Percentiles rank a stretch among this genome's conserved stretches.
These are phyloP conservation scores for Emericellopsis cladophorae DNA, from an alignment of 2,329 filamentous ascomycete species.

Conservation along the genomic window DNA sequence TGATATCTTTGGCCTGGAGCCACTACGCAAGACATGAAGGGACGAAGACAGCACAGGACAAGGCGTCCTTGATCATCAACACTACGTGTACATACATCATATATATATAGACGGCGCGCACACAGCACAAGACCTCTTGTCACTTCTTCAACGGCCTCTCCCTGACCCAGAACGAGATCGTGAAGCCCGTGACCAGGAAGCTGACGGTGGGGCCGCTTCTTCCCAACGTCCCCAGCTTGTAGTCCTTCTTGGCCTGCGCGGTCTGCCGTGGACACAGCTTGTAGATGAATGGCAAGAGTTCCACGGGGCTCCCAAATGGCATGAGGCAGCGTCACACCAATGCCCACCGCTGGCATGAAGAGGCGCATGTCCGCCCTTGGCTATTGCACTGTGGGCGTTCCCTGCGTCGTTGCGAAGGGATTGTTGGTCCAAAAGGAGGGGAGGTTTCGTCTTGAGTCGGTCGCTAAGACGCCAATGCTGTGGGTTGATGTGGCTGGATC, in stretches of 20 bases:
- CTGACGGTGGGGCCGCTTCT: conserved; percentile 25
- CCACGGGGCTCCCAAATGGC: too few species aligned
- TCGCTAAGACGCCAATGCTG: too few species aligned
- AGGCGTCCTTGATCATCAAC: too few species aligned
- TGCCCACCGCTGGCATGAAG: background rate
- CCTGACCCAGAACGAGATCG: conserved; percentile 35
- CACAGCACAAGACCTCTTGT: background rate
- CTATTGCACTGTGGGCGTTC: background rate
- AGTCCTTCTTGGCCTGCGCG: conserved; percentile 50
- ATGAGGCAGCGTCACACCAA: background rate
- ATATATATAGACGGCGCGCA: background rate
- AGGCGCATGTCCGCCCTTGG: background rate
- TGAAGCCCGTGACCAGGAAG: conserved; percentile 23
- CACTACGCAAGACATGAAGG: conserved; percentile 15
- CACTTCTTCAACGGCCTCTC: conserved; percentile 39
- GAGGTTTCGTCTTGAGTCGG: background rate
- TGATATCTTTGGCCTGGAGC: conserved; percentile 44
- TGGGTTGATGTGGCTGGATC: too few species aligned
- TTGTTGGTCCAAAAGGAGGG: background rate
- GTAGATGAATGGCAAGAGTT: too few species aligned
- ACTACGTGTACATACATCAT: too few species aligned
- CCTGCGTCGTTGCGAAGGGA: background rate
- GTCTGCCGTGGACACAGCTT: conserved; percentile 47
- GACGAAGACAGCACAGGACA: too few species aligned
- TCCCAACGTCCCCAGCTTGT: conserved; percentile 34